phyloP scores from a whole-genome alignment of 805 yeast species.

The Lipomyces starkeyi region DNA sequence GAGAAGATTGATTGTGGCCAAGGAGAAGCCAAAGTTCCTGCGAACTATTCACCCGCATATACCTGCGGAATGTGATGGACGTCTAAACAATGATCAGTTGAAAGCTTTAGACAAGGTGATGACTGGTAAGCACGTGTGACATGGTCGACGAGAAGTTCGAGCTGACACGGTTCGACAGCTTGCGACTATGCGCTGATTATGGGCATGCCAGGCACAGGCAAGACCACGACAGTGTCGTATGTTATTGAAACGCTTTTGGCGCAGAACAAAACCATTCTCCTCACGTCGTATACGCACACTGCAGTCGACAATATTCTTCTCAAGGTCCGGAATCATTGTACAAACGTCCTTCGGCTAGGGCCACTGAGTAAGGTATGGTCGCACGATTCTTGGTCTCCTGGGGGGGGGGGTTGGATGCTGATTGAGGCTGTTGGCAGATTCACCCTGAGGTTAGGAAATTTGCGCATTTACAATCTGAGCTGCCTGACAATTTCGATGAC shows the following conservation, averaged over 20 bases:
- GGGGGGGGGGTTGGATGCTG: not conserved
- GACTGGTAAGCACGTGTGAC: conserved; percentile 51
- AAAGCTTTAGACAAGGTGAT: conserved; percentile 70
- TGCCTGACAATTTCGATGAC: conserved; percentile 47
- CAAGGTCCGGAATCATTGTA: conserved; percentile 55
- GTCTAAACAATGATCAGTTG: conserved; percentile 73
- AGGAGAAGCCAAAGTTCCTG: conserved; percentile 54
- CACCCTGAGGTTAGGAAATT: conserved; percentile 66
- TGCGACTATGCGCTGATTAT: conserved; percentile 76
- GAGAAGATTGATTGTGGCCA: conserved; percentile 60
- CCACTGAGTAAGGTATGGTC: conserved; percentile 48
- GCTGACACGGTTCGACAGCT: conserved; percentile 13
- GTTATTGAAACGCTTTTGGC: conserved; percentile 66
- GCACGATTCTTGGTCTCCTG: not conserved
- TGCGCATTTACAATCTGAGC: conserved; percentile 24
- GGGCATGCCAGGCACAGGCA: conserved; percentile 99
- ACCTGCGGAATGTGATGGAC: conserved; percentile 14
- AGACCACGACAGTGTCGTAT: conserved; percentile 86
- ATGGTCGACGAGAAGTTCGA: not conserved
- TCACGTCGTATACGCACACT: conserved; percentile 90
- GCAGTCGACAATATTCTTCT: conserved; percentile 92
- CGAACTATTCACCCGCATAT: not conserved
- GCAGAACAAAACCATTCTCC: conserved; percentile 68
- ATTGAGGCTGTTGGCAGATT: conserved; percentile 45
- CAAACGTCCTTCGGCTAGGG: conserved; percentile 73